These are phyloP conservation scores for Globisporangium camurandrum DNA, from an alignment of 352 stramenopile genomes.

Conservation along the genomic window DNA sequence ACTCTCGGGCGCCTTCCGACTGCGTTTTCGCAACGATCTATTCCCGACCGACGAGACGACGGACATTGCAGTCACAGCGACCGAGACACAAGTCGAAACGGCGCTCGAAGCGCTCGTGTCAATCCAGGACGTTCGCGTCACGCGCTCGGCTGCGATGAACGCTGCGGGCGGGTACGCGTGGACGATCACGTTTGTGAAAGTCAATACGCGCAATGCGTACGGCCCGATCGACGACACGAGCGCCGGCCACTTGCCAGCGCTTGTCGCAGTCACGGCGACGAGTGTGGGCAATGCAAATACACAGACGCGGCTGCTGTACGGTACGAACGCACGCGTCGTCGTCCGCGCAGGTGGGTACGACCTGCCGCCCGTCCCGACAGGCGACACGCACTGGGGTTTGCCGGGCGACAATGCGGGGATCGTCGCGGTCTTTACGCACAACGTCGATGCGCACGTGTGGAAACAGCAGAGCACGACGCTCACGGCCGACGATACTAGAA, in stretches of 20 bases:
- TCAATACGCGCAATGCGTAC: conserved; percentile 74
- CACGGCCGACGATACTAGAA: conserved; percentile 41
- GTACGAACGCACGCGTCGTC: conserved; percentile 43
- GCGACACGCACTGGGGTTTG: conserved; percentile 42
- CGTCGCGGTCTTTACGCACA: conserved; percentile 51
- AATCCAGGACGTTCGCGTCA: conserved; percentile 55
- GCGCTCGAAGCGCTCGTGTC: conserved; percentile 68
- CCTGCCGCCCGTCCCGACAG: conserved; percentile 17
- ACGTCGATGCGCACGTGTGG: conserved; percentile 72
- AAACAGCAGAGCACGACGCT: conserved; percentile 59
- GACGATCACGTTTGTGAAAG: conserved; percentile 73
- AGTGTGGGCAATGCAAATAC: conserved; percentile 16
- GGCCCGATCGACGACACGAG: conserved; percentile 57
- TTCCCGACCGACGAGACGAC: conserved; percentile 70
- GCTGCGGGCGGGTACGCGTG: conserved; percentile 72
- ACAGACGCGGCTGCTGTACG: conserved; percentile 31
- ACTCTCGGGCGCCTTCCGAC: conserved; percentile 57
- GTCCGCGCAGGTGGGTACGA: conserved; percentile 51
- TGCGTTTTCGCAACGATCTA: conserved; percentile 61
- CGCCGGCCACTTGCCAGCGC: conserved; percentile 55
- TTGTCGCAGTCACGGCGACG: conserved; percentile 34
- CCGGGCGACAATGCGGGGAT: conserved; percentile 53
- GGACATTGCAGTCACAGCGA: conserved; percentile 55
- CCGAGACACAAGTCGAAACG: conserved; percentile 37
- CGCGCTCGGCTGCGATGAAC: conserved; percentile 62